Percentiles rank a stretch among this genome's conserved stretches.
These are phyloP conservation scores for Lenzites betulinus DNA, from an alignment of 768 basidiomycete species.

Conservation along the genomic window DNA sequence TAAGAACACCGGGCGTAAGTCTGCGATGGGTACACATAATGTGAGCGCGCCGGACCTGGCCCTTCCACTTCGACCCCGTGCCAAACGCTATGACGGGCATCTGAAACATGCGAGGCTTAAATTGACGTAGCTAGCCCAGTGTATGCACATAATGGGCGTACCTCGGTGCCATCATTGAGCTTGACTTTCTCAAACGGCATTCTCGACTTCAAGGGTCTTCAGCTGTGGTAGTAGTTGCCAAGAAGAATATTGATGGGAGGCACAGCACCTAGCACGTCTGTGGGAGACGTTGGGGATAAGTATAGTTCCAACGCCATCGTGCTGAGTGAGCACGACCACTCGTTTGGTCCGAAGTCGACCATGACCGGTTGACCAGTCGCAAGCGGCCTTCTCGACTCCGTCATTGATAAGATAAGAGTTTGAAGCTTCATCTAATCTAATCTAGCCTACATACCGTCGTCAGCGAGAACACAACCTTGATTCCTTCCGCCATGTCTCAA, in stretches of 20 bases:
- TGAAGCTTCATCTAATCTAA: not conserved
- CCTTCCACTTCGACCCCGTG: conserved; percentile 48
- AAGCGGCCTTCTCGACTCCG: not conserved
- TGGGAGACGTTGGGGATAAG: not conserved
- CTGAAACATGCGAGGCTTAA: conserved; percentile 30
- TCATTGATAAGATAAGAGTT: conserved; percentile 6
- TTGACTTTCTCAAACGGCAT: conserved; percentile 38
- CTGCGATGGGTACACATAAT: not conserved
- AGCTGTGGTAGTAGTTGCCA: not conserved
- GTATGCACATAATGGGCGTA: conserved; percentile 6
- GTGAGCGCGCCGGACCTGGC: conserved; percentile 20
- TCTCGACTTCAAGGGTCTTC: not conserved
- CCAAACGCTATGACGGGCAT: conserved; percentile 67
- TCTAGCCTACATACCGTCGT: not conserved
- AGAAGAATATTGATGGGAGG: not conserved
- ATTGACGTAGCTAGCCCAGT: not conserved
- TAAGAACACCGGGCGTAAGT: not conserved
- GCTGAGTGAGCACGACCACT: conserved; percentile 3
- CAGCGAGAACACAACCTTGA: not conserved
- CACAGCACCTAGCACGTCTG: not conserved
- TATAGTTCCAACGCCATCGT: not conserved
- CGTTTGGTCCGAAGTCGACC: too few relatives aligned
- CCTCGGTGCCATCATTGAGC: conserved; percentile 42
- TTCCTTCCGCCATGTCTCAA: not conserved
- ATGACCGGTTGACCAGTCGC: too few relatives aligned